phyloP scores from a whole-genome alignment of 306 rosid species.

The Hippophae gyantsensis region DNA sequence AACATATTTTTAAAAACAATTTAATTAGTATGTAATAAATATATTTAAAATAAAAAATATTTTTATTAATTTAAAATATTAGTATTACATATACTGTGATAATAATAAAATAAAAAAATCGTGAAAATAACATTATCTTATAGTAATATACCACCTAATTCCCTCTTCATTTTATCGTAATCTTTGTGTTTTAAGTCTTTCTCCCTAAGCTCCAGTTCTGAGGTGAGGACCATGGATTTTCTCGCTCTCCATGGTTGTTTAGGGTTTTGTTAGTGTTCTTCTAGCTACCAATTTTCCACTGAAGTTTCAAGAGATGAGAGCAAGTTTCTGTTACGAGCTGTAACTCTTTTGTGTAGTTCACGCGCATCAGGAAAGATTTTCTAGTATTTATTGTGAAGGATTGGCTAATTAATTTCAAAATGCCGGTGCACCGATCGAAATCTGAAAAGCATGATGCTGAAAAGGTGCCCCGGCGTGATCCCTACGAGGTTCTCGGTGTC shows the following conservation, averaged over 20 bases:
- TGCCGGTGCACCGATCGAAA: conserved; percentile 72
- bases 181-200: conserved; percentile 9
- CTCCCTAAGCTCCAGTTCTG: conserved; percentile 31
- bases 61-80: too few species aligned
- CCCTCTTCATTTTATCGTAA: conserved; percentile 32
- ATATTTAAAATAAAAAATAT: too few species aligned
- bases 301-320: conserved; percentile 8
- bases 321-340: conserved; percentile 7
- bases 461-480: conserved; percentile 76
- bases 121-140: conserved; percentile 3
- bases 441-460: conserved; percentile 64
- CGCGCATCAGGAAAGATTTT: conserved; percentile 1
- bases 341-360: conserved; percentile 15
- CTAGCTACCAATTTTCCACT: conserved; percentile 1
- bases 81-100: too few species aligned
- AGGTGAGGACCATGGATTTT: conserved; percentile 26
- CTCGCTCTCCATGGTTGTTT: conserved; percentile 28
- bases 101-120: conserved; percentile 15
- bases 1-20: too few species aligned
- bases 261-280: conserved; percentile 17
- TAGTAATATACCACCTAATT: conserved; percentile 25
- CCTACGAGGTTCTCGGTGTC: conserved; percentile 94
- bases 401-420: conserved; percentile 21
- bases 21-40: too few species aligned
- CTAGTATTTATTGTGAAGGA: conserved; percentile 39